Evolutionary conservation across 78 protist species (phyloP).

Genomic region (Cavenderia fasciculata): DNA sequence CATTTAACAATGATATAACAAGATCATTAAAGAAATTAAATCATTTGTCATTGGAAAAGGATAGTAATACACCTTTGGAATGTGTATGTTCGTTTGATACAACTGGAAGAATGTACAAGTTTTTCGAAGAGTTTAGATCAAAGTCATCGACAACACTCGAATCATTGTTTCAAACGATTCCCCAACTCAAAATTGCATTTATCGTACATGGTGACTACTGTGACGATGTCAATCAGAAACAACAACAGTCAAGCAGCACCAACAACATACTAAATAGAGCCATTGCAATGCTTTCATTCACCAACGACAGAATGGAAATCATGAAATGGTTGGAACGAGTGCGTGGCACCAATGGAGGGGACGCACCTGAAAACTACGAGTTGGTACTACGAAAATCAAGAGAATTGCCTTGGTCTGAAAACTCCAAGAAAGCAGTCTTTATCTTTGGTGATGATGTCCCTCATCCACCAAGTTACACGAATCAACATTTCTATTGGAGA

Average conservation of each 20-base stretch:
- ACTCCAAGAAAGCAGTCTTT: conserved; percentile 44
- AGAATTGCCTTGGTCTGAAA: conserved; percentile 68
- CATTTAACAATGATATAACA: too few relatives aligned
- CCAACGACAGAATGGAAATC: conserved; percentile 26
- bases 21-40: too few relatives aligned
- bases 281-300: conserved; percentile 37
- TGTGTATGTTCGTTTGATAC: conserved; percentile 70
- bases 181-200: conserved; percentile 47
- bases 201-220: conserved; percentile 80
- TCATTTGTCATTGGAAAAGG: too few relatives aligned
- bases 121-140: conserved; percentile 6
- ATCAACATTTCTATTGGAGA: conserved; percentile 77
- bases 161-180: conserved; percentile 13
- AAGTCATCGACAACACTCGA: neutral
- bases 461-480: conserved; percentile 74
- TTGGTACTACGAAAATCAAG: conserved; percentile 49
- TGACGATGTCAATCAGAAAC: conserved; percentile 36
- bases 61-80: conserved; percentile 48
- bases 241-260: neutral
- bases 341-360: conserved; percentile 65
- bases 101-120: conserved; percentile 59
- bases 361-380: conserved; percentile 81
- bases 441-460: conserved; percentile 83
- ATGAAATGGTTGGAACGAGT: neutral
- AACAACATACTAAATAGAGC: neutral